These are phyloP conservation scores for Mycena latifolia DNA, from an alignment of 768 basidiomycete genomes.

Conservation along the genomic window DNA sequence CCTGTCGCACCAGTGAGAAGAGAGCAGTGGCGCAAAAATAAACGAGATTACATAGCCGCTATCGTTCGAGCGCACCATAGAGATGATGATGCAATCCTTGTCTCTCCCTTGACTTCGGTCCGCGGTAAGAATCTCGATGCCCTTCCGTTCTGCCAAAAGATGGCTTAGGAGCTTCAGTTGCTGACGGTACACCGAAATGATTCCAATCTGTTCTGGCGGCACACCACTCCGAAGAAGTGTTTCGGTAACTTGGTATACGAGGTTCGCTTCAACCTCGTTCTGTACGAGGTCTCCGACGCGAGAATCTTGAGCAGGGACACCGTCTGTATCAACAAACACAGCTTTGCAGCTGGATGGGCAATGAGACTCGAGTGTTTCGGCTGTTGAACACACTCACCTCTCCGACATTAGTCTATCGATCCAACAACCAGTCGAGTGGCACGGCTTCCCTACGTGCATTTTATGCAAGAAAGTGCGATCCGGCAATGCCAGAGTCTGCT, in stretches of 20 bases:
- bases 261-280: conserved; percentile 83
- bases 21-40: not conserved
- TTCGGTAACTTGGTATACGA: conserved; percentile 76
- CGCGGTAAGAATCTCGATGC: conserved; percentile 89
- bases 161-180: conserved; percentile 91
- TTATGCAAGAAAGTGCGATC: conserved; percentile 54
- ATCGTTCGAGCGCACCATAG: conserved; percentile 92
- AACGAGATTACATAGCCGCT: conserved; percentile 70
- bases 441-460: conserved; percentile 55
- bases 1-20: conserved; percentile 55
- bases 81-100: conserved; percentile 95
- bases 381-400: conserved; percentile 58
- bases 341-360: conserved; percentile 76
- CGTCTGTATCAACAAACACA: conserved; percentile 95
- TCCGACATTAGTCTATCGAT: conserved; percentile 71
- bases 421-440: conserved; percentile 71
- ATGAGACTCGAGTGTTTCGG: conserved; percentile 2
- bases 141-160: conserved; percentile 65
- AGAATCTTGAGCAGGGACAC: conserved; percentile 81
- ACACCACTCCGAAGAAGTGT: conserved; percentile 77
- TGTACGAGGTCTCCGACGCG: conserved; percentile 91
- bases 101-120: conserved; percentile 96
- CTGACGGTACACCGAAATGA: conserved; percentile 94
- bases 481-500: conserved; percentile 67
- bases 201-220: conserved; percentile 77